These are phyloP conservation scores for Symbiodinium pilosum DNA, from an alignment of 73 alveolate species.

Conservation along the genomic window DNA sequence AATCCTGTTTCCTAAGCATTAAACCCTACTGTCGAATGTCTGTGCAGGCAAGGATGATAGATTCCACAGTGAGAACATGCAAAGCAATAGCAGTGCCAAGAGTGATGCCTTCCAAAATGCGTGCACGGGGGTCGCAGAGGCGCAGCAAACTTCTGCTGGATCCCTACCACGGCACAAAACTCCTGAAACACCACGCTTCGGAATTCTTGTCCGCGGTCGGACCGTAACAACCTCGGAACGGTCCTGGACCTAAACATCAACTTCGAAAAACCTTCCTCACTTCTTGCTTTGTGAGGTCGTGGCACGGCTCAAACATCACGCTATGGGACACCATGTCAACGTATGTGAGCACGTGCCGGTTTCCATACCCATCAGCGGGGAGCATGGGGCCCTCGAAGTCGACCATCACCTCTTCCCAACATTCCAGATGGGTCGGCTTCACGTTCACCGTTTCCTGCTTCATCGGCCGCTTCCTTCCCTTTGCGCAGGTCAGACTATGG, in stretches of 20 bases:
- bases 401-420: constrained; percentile 12
- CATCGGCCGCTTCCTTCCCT: constrained; percentile 3
- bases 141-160: background rate
- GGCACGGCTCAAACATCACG: constrained; percentile 11
- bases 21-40: too few relatives aligned
- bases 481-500: constrained; percentile 5
- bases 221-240: background rate
- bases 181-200: background rate
- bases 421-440: background rate
- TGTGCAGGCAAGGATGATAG: too few relatives aligned
- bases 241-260: constrained; percentile 2
- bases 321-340: background rate
- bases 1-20: too few relatives aligned
- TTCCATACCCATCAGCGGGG: background rate
- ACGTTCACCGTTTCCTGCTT: constrained; percentile 2
- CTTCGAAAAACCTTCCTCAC: constrained; percentile 11
- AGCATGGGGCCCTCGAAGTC: too few relatives aligned
- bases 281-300: background rate
- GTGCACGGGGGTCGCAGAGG: constrained; percentile 24
- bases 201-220: constrained; percentile 19
- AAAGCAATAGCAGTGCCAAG: too few relatives aligned
- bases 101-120: too few relatives aligned
- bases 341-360: background rate
- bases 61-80: too few relatives aligned
- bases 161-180: background rate